Base-by-base conservation (phyloP, 768 basidiomycete species). In the Pleurotus pulmonarius region DNA sequence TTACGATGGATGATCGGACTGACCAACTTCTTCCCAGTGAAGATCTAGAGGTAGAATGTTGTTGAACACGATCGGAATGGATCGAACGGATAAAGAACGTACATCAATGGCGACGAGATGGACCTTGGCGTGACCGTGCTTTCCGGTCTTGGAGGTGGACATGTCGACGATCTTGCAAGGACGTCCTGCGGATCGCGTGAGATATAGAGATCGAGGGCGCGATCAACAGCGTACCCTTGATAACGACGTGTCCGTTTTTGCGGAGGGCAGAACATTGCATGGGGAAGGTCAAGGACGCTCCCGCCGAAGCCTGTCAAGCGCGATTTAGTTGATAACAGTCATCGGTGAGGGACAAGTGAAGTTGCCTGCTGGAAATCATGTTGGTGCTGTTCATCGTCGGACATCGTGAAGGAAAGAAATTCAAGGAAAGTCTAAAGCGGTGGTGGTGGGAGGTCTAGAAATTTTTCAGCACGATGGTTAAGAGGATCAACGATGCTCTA, bases 121-220 rank as follows among this genome's bases (percentile, higher is more conserved):
- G 69, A 98, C 97, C 78, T 98, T 99, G 74, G 97, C 96, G 80
- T 99, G 96, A 67, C 96, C 96, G 81, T 98, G 96, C 86, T 98
- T 98, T 67, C 96, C 95, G 47, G 94, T 96, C 86, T 98, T 98
- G 72, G 95, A 98, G 78, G 95, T 97, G 61, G 94, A 96, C 95
- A 97, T 98, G 73, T 97, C 94, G 66, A 94, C 87, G 76, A 94
- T 94, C 82, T 98, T 98, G 91, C 95, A 98, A 63, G 95, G 95
- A 65, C 94, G 86, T 64, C 80, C 88, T 90, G 62, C 7, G 37
- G 2, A 39, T 39, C 22, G 55, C 40, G 39, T 49, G 12, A 56
- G 53, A 58, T 57, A 16, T 46, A 40, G 34, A 44, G 54, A 34
- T 56, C 45, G 56, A 40, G 7, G 46, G 37, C 40, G 15, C 26